phyloP scores from a whole-genome alignment of 306 rosid species.

The Senna tora region DNA sequence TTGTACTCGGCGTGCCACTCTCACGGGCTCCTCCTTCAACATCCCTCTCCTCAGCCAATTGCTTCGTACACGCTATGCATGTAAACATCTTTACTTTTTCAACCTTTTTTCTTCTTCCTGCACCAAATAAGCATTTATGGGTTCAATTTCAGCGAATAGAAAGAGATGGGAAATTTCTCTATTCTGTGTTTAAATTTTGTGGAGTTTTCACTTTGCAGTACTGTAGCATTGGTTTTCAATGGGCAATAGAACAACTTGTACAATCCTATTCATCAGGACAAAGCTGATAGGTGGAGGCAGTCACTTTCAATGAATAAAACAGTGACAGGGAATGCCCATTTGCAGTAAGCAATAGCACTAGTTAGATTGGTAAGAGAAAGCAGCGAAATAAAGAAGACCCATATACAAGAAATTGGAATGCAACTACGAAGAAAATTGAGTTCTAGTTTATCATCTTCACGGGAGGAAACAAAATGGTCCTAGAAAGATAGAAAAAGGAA shows the following conservation, averaged over 20 bases:
- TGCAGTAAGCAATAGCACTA: conserved; percentile 22
- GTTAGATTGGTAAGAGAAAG: conserved; percentile 24
- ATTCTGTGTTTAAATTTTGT: conserved; percentile 1
- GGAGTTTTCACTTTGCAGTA: background rate
- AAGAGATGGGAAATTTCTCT: background rate
- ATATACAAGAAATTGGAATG: conserved; percentile 12
- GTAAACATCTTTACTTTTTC: conserved; percentile 69
- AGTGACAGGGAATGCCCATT: conserved; percentile 34
- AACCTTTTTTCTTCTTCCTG: conserved; percentile 41
- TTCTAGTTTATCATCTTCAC: conserved; percentile 20
- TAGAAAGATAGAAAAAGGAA: conserved; percentile 52
- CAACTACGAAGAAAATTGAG: conserved; percentile 10
- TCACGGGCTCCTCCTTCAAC: conserved; percentile 71
- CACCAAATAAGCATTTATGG: conserved; percentile 22
- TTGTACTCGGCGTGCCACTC: conserved; percentile 89
- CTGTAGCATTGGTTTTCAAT: conserved; percentile 29
- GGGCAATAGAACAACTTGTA: background rate
- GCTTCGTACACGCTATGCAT: conserved; percentile 89
- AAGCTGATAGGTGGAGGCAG: conserved; percentile 19
- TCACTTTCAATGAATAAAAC: conserved; percentile 48
- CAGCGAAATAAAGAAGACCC: conserved; percentile 11
- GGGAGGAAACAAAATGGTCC: conserved; percentile 60
- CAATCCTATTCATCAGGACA: conserved; percentile 8
- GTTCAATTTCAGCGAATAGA: background rate
- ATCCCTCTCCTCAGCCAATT: conserved; percentile 51